These are phyloP conservation scores for Centrapalus pauciflorus DNA, from an alignment of 129 eudicot genomes.

Conservation along the genomic window DNA sequence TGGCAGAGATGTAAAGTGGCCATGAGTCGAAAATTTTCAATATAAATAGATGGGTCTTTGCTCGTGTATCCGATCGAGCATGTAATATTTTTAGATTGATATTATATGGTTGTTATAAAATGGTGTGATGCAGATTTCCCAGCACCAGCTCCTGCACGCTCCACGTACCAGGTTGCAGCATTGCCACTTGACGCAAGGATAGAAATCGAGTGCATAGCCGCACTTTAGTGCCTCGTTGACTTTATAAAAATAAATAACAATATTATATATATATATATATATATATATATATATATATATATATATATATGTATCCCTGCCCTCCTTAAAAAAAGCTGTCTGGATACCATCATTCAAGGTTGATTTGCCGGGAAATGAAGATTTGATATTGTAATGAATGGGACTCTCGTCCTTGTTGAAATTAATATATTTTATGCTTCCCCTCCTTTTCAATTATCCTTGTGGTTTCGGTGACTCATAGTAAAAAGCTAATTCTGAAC, in stretches of 20 bases:
- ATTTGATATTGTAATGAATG: neutral
- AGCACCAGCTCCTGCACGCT: constrained; percentile 88
- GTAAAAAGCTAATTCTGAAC: too few relatives aligned
- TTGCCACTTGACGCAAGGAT: constrained; percentile 81
- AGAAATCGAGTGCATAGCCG: constrained; percentile 90
- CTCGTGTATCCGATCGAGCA: neutral
- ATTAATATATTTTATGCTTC: neutral
- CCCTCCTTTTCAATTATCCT: neutral
- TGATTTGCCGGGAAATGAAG: constrained; percentile 1
- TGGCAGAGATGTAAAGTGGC: too few relatives aligned
- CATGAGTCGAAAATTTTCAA: too few relatives aligned
- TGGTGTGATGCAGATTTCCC: constrained; percentile 58
- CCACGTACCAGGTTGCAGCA: constrained; percentile 96
- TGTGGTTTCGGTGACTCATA: too few relatives aligned
- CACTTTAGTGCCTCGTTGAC: constrained; percentile 30
- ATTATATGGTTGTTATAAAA: neutral
- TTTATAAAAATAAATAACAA: too few relatives aligned
- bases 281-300: too few relatives aligned
- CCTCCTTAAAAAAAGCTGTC: neutral
- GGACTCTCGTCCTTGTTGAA: neutral
- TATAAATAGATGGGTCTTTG: neutral
- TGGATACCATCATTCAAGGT: neutral
- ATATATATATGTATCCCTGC: neutral
- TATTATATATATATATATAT: too few relatives aligned
- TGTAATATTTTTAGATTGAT: neutral